Evolutionary conservation across 2,329 filamentous ascomycete species (phyloP), one percentile per base, ranked within the genome.

Genomic region (Pestalotiopsis sp.): DNA sequence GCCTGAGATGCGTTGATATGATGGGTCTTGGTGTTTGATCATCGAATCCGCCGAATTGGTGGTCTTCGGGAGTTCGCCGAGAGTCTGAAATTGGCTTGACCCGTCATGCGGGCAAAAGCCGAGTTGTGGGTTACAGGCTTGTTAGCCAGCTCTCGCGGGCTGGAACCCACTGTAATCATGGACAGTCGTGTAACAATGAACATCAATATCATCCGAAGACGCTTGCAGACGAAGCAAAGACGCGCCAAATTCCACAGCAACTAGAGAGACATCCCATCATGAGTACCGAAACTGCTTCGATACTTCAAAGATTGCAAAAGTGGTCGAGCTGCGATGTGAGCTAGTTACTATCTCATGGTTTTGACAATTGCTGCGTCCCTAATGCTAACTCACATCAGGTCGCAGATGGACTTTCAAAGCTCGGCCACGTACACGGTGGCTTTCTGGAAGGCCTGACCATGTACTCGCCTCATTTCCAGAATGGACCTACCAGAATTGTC

Each of bases 391-490:
- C 6, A 20, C 0, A 52, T 7, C 45, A 52, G 45, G 45, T 52
- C 2, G 45, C 45, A 52, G 45, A 52, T 20, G 45, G 45, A 20
- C 45, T 52, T 9, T 52, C 45, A 52, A 52, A 52, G 45, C 45
- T 52, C 9, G 45, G 45, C 1, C 45, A 52, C 20, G 45, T 52
- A 6, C n/a, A 52, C n/a, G 68, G 68, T 4, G 68, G 68, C 11
- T 69, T 69, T 23, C 49, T 69, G n/a, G 64, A 66, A 9, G 68
- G 68, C 25, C 36, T 69, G 36, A 69, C 25, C 13, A 69, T 69
- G 68, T 69, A 62, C 39, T 69, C 68, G 11, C 68, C 68, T 14
- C 36, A 69, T 2, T 58, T 60, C 14, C 68, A 60, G 14, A 62
- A 52, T 5, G 68, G 68, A 55, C 65, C 62, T 13, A 60, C 68